These are phyloP conservation scores for Phaffia tasmanica DNA, from an alignment of 768 basidiomycete genomes.

Conservation along the genomic window DNA sequence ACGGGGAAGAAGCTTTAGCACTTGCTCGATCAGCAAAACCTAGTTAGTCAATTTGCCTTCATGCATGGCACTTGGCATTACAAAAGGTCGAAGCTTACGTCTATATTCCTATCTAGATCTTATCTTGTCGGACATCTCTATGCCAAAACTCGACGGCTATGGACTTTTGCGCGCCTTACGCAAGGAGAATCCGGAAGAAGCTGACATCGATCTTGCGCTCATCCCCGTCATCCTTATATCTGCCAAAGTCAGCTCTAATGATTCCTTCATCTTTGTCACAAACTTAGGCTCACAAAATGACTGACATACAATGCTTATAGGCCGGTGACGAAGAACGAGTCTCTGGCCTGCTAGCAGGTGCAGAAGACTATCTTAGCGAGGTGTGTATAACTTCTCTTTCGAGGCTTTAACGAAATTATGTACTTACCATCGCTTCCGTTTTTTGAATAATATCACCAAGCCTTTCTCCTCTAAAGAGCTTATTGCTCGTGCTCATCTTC, in stretches of 20 bases:
- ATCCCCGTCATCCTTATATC: slow-evolving; percentile 20
- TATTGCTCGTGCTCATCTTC: slow-evolving; percentile 15
- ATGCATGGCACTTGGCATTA: too few relatives aligned
- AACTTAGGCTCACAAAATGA: too few relatives aligned
- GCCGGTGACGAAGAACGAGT: slow-evolving; percentile 17
- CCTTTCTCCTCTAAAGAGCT: slow-evolving; percentile 13
- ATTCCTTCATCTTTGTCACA: too few relatives aligned
- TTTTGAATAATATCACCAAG: neutral
- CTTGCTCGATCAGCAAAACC: neutral
- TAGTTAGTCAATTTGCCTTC: too few relatives aligned
- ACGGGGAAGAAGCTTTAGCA: slow-evolving; percentile 18
- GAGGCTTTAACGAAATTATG: too few relatives aligned
- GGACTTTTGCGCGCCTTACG: slow-evolving; percentile 5
- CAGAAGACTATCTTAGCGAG: slow-evolving; percentile 13
- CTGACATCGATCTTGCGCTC: slow-evolving; percentile 1
- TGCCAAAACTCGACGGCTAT: slow-evolving; percentile 7
- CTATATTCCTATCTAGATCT: neutral
- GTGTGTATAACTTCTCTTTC: too few relatives aligned
- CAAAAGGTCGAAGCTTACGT: too few relatives aligned
- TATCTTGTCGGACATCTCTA: slow-evolving; percentile 18
- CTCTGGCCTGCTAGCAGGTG: slow-evolving; percentile 10
- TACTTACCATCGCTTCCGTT: too few relatives aligned
- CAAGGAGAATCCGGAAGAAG: neutral
- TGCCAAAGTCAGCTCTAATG: neutral
- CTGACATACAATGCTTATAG: too few relatives aligned